These are phyloP conservation scores for Primulina eburnea DNA, from an alignment of 257 asterid genomes.

Conservation along the genomic window DNA sequence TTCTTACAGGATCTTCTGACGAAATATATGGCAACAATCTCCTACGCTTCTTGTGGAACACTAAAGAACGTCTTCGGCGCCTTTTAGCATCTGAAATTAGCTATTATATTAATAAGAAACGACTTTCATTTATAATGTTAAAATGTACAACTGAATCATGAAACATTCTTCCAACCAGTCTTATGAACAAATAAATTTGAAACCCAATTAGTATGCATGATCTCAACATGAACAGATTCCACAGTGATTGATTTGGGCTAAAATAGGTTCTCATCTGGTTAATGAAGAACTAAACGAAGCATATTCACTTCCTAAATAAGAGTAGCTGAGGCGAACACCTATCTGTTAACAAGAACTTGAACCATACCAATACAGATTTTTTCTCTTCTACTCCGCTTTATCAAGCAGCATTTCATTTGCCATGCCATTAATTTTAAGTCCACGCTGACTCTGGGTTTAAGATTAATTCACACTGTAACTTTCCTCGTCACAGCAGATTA, in stretches of 20 bases:
- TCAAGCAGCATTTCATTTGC: background rate
- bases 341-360: background rate
- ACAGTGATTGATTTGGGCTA: background rate
- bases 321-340: slow-evolving; percentile 5
- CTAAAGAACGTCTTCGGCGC: slow-evolving; percentile 62
- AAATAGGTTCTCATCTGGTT: background rate
- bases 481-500: background rate
- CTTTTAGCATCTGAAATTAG: slow-evolving; percentile 49
- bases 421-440: background rate
- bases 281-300: slow-evolving; percentile 7
- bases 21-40: slow-evolving; percentile 66
- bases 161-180: background rate
- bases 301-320: background rate
- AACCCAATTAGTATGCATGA: background rate
- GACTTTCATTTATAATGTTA: background rate
- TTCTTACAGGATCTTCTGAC: slow-evolving; percentile 43
- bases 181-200: background rate
- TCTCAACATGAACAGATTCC: background rate
- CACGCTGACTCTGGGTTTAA: slow-evolving; percentile 3
- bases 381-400: background rate
- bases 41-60: slow-evolving; percentile 68
- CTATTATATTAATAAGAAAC: background rate
- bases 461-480: background rate
- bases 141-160: background rate
- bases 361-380: background rate